Conservation (phyloP, 305 asterid genomes). For the Andrographis paniculata region DNA sequence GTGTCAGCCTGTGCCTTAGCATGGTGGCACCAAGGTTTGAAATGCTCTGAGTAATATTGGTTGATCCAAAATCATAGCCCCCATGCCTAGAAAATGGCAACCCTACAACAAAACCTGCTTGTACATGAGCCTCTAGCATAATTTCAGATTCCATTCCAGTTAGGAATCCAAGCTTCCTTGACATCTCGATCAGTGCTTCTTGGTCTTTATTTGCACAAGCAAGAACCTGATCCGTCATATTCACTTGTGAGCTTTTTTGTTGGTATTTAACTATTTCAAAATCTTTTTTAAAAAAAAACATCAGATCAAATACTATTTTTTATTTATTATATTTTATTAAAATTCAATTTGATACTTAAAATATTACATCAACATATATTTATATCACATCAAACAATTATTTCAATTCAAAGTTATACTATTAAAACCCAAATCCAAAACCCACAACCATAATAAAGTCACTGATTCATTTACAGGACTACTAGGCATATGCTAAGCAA, state of each 20-base stretch:
- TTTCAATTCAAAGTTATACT: too few relatives aligned
- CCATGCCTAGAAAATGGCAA: conserved; percentile 73
- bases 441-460: background rate
- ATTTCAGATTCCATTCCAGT: conserved; percentile 82
- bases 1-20: conserved; percentile 87
- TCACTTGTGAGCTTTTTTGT: too few relatives aligned
- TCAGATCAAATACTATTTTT: too few relatives aligned
- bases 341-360: too few relatives aligned
- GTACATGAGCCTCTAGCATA: conserved; percentile 85
- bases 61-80: conserved; percentile 78
- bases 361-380: background rate
- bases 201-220: conserved; percentile 79
- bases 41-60: conserved; percentile 65
- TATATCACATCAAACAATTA: too few relatives aligned
- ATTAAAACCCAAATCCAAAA: too few relatives aligned
- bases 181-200: conserved; percentile 76
- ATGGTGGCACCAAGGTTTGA: conserved; percentile 84
- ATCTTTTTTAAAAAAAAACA: too few relatives aligned
- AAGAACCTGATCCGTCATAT: conserved; percentile 66
- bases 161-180: conserved; percentile 85
- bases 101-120: conserved; percentile 93
- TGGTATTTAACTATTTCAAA: too few relatives aligned
- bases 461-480: background rate
- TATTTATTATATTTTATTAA: too few relatives aligned
- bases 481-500: background rate